Percentiles rank a stretch among this genome's conserved stretches.
These are phyloP conservation scores for Tolypocladium endophyticum DNA, from an alignment of 2,329 filamentous ascomycete genomes.

Conservation along the genomic window DNA sequence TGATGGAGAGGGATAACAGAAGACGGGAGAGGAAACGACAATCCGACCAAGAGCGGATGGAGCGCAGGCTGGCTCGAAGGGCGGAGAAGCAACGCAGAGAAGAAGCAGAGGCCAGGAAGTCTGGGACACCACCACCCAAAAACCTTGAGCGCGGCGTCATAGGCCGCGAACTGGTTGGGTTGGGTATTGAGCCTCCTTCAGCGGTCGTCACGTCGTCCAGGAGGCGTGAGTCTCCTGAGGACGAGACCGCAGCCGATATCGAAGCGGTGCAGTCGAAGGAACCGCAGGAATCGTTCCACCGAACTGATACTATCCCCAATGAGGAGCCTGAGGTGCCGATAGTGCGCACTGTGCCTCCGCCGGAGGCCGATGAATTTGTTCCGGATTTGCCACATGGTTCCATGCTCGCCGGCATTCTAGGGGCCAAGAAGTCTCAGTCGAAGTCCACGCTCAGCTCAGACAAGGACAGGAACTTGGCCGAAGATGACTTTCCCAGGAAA, in stretches of 20 bases:
- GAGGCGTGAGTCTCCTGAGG: constrained; percentile 21
- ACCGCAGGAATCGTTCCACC: constrained; percentile 18
- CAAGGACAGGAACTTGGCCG: constrained; percentile 31
- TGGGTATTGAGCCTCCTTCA: constrained; percentile 47
- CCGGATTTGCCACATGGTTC: constrained; percentile 13
- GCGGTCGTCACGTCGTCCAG: constrained; percentile 46
- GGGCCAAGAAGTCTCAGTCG: constrained; percentile 36
- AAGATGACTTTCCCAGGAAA: constrained; percentile 40
- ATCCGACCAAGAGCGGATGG: constrained; percentile 56
- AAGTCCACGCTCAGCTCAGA: constrained; percentile 36
- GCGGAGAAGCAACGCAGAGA: constrained; percentile 57
- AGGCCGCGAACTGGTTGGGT: constrained; percentile 44
- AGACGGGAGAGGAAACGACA: constrained; percentile 65
- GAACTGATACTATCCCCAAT: constrained; percentile 13
- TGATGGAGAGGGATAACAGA: constrained; percentile 82
- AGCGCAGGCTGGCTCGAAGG: constrained; percentile 52
- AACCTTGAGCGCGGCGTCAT: constrained; percentile 52
- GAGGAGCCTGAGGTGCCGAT: background rate
- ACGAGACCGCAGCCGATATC: constrained; percentile 13
- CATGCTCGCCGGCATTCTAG: constrained; percentile 27
- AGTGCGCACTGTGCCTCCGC: background rate
- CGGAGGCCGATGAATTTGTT: constrained; percentile 10
- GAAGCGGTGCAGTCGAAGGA: constrained; percentile 10
- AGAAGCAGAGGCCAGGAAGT: constrained; percentile 41
- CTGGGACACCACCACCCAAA: constrained; percentile 38